Percentiles rank a stretch among this genome's conserved stretches.
phyloP scores from a whole-genome alignment of 176 grass and related monocot genomes.

The Aegilops umbellulata region DNA sequence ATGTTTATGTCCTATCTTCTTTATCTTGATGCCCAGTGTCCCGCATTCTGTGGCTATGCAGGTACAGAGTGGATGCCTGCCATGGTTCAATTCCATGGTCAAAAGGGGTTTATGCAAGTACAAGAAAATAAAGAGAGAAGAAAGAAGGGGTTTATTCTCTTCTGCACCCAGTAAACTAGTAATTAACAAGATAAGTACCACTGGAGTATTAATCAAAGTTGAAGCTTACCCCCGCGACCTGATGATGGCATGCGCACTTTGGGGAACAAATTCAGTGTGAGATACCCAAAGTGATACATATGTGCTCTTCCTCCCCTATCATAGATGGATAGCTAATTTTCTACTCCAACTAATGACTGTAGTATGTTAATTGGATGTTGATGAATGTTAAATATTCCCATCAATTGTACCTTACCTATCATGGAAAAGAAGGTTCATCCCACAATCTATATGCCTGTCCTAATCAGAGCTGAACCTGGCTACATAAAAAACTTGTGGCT shows the following conservation, averaged over 20 bases:
- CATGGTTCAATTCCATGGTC: not conserved
- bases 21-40: not conserved
- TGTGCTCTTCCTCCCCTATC: not conserved
- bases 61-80: not conserved
- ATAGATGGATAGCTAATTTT: not conserved
- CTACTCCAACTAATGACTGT: not conserved
- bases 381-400: constrained; percentile 13
- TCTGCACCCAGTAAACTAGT: not conserved
- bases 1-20: not conserved
- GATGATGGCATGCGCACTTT: constrained; percentile 11
- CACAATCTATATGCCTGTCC: constrained; percentile 38
- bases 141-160: not conserved
- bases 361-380: not conserved
- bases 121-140: not conserved
- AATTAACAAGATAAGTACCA: not conserved
- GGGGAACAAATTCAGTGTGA: constrained; percentile 5
- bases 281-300: constrained; percentile 5
- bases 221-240: not conserved
- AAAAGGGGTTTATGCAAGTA: not conserved
- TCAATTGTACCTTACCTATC: constrained; percentile 8
- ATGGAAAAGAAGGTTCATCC: constrained; percentile 39
- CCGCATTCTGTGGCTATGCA: not conserved
- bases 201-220: not conserved
- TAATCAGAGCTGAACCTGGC: not conserved
- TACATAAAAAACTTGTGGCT: not conserved